Conservation (phyloP, 2,329 filamentous ascomycete species). For the Aspergillus proliferans region DNA sequence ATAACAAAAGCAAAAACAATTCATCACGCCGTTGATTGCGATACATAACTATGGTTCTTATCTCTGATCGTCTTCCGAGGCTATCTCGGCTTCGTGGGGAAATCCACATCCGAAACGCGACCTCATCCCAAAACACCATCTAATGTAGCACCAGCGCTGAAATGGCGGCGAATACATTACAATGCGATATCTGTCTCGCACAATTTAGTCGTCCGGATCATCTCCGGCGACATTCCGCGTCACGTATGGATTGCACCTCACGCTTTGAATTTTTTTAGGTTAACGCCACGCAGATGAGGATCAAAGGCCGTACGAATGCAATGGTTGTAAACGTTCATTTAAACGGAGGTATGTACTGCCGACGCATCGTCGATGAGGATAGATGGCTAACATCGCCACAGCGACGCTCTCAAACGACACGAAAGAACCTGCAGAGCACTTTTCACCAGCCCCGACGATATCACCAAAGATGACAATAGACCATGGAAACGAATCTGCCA, state of each 20-base stretch:
- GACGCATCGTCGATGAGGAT: too few relatives aligned
- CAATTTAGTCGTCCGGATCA: slow-evolving; percentile 18
- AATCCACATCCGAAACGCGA: background rate
- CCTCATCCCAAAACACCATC: background rate
- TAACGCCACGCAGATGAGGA: background rate
- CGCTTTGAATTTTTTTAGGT: background rate
- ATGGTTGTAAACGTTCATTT: background rate
- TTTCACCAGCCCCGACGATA: slow-evolving; percentile 5
- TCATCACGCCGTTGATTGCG: background rate
- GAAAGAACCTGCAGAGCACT: slow-evolving; percentile 15
- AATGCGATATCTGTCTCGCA: slow-evolving; percentile 9
- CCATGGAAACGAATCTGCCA: background rate
- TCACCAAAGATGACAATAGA: background rate
- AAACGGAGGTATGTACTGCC: background rate
- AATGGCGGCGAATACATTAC: slow-evolving; percentile 2
- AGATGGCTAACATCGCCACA: slow-evolving; percentile 1
- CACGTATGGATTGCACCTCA: slow-evolving; percentile 10
- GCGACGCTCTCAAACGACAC: slow-evolving; percentile 17
- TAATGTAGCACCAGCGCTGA: background rate
- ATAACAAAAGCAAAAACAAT: background rate
- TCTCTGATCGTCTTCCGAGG: background rate
- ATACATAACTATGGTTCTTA: too few relatives aligned
- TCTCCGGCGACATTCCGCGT: slow-evolving; percentile 14
- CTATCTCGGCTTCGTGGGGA: background rate
- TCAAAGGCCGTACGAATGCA: background rate